Conservation (phyloP, 768 basidiomycete species). For the Mrakia blollopis region DNA sequence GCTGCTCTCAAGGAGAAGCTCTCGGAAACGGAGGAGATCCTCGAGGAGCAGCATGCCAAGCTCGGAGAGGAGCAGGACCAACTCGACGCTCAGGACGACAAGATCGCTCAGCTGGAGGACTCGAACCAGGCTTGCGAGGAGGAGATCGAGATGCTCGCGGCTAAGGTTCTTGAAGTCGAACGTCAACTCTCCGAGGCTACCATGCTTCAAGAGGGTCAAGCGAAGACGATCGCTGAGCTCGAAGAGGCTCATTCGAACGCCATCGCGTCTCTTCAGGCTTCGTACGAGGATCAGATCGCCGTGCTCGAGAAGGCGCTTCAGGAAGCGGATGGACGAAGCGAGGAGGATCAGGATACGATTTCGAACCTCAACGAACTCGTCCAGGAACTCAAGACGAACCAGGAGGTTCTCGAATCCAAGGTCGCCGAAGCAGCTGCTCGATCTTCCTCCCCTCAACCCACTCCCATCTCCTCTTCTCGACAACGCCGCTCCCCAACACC, state of each 20-base stretch:
- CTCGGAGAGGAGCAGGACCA: background rate
- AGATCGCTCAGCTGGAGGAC: conserved; percentile 6
- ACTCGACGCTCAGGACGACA: background rate
- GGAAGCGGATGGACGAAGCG: background rate
- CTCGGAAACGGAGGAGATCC: background rate
- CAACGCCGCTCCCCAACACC: background rate
- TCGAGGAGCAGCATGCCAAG: conserved; percentile 3
- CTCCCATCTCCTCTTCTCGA: background rate
- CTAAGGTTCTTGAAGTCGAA: background rate
- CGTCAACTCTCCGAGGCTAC: conserved; percentile 9
- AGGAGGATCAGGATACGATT: background rate
- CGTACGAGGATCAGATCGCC: background rate
- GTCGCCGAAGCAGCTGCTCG: conserved; percentile 18
- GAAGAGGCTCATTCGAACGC: conserved; percentile 14
- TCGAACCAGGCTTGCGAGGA: background rate
- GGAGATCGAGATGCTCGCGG: background rate
- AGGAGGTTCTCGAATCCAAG: conserved; percentile 29
- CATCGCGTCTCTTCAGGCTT: background rate
- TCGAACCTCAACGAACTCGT: conserved; percentile 12
- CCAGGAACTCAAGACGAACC: conserved; percentile 25
- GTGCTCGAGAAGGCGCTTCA: conserved; percentile 15
- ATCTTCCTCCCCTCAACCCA: conserved; percentile 13
- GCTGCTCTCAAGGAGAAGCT: background rate
- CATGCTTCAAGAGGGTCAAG: conserved; percentile 1
- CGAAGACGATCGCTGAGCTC: conserved; percentile 3